phyloP scores from a whole-genome alignment of 1,284 basidiomycete species.

The Ceratobasidium sp. region DNA sequence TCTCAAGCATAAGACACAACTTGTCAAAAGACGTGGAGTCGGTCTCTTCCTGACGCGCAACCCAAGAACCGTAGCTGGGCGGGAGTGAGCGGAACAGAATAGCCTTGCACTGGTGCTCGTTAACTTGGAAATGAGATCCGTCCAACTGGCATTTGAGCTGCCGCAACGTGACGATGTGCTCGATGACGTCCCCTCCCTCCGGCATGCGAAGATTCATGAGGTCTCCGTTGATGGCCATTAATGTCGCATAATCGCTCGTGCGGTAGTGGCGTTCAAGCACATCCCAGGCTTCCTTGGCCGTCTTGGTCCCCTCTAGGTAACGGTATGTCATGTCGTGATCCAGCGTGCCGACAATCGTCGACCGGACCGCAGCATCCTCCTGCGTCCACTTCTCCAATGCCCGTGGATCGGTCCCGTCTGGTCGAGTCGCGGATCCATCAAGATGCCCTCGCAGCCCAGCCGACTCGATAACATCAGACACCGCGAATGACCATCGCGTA shows the following conservation, averaged over 20 bases:
- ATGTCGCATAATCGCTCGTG: background rate
- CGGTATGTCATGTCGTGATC: conserved; percentile 2
- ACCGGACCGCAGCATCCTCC: background rate
- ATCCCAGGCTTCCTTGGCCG: background rate
- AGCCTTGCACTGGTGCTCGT: background rate
- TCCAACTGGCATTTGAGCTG: background rate
- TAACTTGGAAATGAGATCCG: background rate
- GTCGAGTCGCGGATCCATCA: background rate
- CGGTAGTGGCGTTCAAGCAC: background rate
- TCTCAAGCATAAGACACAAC: background rate
- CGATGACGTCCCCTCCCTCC: background rate
- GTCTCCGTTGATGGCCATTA: background rate
- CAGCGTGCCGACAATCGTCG: background rate
- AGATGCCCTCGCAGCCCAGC: conserved; percentile 5
- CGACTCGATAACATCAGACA: background rate
- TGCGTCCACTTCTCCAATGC: background rate
- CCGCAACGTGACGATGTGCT: background rate
- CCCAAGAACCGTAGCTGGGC: background rate
- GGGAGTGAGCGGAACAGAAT: conserved; percentile 14
- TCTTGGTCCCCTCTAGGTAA: background rate
- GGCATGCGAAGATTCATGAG: background rate
- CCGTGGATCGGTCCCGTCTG: background rate
- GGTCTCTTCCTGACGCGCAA: background rate
- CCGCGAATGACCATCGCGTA: background rate
- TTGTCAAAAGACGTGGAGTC: background rate